Base-by-base conservation (phyloP, 1,284 basidiomycete genomes). In the Apiotrichum gamsii region DNA sequence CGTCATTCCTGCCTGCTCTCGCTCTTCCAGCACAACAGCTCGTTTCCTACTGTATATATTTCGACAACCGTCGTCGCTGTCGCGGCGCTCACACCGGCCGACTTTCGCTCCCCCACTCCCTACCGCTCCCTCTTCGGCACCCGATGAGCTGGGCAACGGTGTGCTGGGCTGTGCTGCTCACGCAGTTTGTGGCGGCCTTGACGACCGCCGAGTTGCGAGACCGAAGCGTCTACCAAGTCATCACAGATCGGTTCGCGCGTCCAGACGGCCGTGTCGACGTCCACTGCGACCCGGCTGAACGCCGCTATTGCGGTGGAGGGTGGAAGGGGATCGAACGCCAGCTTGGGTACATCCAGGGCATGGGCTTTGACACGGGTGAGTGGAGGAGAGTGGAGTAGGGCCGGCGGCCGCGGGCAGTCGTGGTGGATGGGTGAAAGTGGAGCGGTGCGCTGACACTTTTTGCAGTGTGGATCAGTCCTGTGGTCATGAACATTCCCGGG, bases 301-400 rank as follows among this genome's bases (percentile, higher is more conserved):
- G 58, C 14, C 45, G 44, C 15, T 70, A 72, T 51, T 72, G 70
- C 53, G 70, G 70, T 11, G 70, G 70, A 1, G 67, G 63, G 5
- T 72, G 66, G 63, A 52, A 56, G 19, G 62, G 61, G 14, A 56
- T 72, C 35, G 54, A 60, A 44, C 43, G 47, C 30, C 59, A 70
- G 35, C 62, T 72, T 23, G 65, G 60, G 43, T 72, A 72, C 43
- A 72, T 72, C 44, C 51, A 64, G 41, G 69, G 67, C n/a, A 72
- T 72, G 71, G 71, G 71, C 18, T 72, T 68, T 41, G 67, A 69
- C 47, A 69, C 71, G 2, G 55, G 66, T 69, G 35, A 65, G 63
- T 43, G n/a, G n/a, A n/a, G n/a, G n/a, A n/a, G n/a, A n/a, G 18
- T 35, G 20, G 21, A 5, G 20, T 20, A 15, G 33, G 10, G 14